phyloP scores from a whole-genome alignment of 805 yeast species.

The Cyberlindnera bimundalis region DNA sequence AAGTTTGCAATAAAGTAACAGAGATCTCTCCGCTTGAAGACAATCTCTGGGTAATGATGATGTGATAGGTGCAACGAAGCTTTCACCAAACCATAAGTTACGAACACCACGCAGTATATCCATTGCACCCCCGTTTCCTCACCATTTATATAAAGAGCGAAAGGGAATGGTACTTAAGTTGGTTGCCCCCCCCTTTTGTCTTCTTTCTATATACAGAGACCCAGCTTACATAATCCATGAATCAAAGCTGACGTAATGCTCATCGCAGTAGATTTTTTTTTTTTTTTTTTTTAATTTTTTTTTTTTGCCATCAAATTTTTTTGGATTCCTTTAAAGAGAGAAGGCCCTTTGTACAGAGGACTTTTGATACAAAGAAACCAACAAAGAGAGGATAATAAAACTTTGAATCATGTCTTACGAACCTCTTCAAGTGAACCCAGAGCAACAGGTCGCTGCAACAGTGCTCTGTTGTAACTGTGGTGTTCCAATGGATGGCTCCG shows the following conservation, averaged over 20 bases:
- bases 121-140: neutral
- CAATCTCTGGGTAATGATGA: slow-evolving; percentile 28
- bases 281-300: slow-evolving; percentile 1
- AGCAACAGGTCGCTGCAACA: slow-evolving; percentile 55
- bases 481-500: slow-evolving; percentile 94
- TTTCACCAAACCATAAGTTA: slow-evolving; percentile 7
- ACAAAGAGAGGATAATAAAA: no score
- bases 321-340: no score
- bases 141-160: no score
- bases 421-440: slow-evolving; percentile 35
- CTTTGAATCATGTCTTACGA: slow-evolving; percentile 32
- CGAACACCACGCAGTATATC: neutral
- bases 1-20: slow-evolving; percentile 24
- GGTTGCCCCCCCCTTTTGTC: no score
- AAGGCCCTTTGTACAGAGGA: no score
- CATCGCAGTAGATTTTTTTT: slow-evolving; percentile 2
- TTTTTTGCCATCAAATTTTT: slow-evolving; percentile 2
- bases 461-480: slow-evolving; percentile 98
- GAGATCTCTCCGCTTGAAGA: slow-evolving; percentile 27
- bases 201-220: neutral
- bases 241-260: slow-evolving; percentile 3
- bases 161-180: no score
- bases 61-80: slow-evolving; percentile 12
- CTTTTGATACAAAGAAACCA: no score
- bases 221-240: slow-evolving; percentile 5